Percentiles rank a stretch among this genome's conserved stretches.
These are phyloP conservation scores for Ceratobasidium sp. DNA, from an alignment of 1,284 basidiomycete genomes.

Conservation along the genomic window DNA sequence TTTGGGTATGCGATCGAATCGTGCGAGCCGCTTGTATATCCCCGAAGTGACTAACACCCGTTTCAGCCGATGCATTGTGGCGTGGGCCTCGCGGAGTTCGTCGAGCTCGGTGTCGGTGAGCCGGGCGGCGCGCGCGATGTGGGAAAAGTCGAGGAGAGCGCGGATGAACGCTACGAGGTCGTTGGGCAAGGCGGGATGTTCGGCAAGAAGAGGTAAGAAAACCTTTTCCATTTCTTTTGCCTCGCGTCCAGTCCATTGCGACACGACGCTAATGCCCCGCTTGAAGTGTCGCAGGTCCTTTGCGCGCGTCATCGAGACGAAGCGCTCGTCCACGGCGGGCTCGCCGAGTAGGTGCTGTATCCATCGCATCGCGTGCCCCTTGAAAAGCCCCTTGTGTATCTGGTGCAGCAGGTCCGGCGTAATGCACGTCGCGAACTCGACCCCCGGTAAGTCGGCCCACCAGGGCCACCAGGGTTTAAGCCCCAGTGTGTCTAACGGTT, in stretches of 20 bases:
- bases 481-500: background rate
- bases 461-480: slow-evolving; percentile 22
- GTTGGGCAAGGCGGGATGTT: background rate
- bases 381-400: slow-evolving; percentile 57
- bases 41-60: background rate
- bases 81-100: background rate
- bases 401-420: slow-evolving; percentile 57
- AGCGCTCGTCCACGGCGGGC: background rate
- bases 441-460: slow-evolving; percentile 6
- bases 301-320: slow-evolving; percentile 4
- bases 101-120: background rate
- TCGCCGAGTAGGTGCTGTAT: background rate
- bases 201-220: background rate
- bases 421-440: slow-evolving; percentile 51
- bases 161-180: background rate
- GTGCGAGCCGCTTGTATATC: background rate
- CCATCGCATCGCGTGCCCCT: slow-evolving; percentile 50
- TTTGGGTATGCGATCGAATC: slow-evolving; percentile 12
- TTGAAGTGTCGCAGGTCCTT: no score
- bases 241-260: slow-evolving; percentile 21
- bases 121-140: background rate
- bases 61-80: background rate
- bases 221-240: slow-evolving; percentile 14
- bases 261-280: background rate
- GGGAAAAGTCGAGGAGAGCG: background rate